A percentile compares a stretch with the other conserved stretches of the same genome.
Conservation (phyloP, 1,284 basidiomycete genomes). For the Meira miltonrushii region DNA sequence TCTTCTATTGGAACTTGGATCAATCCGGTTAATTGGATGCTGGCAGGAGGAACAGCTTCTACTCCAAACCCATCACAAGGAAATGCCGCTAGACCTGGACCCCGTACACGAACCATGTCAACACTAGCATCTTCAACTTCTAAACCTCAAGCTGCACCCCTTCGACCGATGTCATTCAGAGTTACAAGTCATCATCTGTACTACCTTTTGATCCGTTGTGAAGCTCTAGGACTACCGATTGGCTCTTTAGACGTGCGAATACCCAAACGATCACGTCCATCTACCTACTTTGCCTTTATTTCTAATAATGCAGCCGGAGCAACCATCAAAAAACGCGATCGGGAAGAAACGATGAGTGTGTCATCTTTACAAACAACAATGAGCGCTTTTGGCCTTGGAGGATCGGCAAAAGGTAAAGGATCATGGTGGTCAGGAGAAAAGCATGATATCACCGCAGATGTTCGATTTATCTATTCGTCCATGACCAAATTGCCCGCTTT, state of each 20-base stretch:
- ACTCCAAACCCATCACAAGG: not conserved
- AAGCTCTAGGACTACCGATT: constrained; percentile 66
- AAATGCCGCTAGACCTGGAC: not conserved
- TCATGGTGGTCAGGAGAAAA: constrained; percentile 1
- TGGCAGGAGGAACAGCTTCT: not conserved
- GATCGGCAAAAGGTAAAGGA: not conserved
- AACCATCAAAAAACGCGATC: constrained; percentile 15
- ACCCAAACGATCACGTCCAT: constrained; percentile 13
- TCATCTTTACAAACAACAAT: constrained; percentile 71
- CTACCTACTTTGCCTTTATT: constrained; percentile 58
- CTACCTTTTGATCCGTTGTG: constrained; percentile 79
- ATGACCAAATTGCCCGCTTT: constrained; percentile 78
- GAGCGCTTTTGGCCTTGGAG: constrained; percentile 11
- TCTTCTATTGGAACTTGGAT: constrained; percentile 1
- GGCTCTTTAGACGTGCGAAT: constrained; percentile 72
- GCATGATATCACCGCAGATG: constrained; percentile 61
- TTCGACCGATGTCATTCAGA: constrained; percentile 57
- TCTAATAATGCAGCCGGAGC: constrained; percentile 57
- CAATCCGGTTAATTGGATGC: constrained; percentile 2
- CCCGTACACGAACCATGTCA: not conserved
- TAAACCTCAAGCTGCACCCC: not conserved
- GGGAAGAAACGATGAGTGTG: constrained; percentile 65
- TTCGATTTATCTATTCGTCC: constrained; percentile 77
- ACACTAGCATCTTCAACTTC: not conserved
- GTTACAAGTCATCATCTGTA: constrained; percentile 77